Percentiles rank a stretch among this genome's conserved stretches.
Evolutionary conservation across 202 grass and related monocot genomes (phyloP).

Genomic region (Elaeis oleifera): DNA sequence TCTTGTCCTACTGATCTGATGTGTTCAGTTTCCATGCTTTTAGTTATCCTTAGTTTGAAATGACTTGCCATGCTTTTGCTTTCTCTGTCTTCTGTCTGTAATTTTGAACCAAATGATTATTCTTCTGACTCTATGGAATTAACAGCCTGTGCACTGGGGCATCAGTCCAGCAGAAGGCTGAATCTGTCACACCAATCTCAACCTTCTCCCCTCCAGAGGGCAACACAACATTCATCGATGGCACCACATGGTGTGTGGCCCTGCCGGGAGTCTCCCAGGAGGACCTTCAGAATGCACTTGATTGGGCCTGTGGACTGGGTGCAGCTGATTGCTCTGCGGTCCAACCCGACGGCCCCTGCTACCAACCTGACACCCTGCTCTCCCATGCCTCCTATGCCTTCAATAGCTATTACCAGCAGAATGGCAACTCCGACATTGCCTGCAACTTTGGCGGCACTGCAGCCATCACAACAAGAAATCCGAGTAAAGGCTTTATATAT

Average conservation of each 20-base stretch:
- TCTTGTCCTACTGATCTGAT: too few relatives aligned
- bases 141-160: slow-evolving; percentile 15
- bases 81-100: not conserved
- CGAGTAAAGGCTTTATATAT: slow-evolving; percentile 33
- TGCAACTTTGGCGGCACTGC: slow-evolving; percentile 90
- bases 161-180: slow-evolving; percentile 41
- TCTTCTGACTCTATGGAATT: not conserved
- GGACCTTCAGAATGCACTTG: slow-evolving; percentile 82
- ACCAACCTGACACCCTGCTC: slow-evolving; percentile 71
- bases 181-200: slow-evolving; percentile 42
- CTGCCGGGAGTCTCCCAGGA: slow-evolving; percentile 60
- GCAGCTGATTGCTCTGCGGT: slow-evolving; percentile 62
- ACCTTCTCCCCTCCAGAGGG: slow-evolving; percentile 63
- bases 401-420: slow-evolving; percentile 99
- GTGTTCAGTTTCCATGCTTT: too few relatives aligned
- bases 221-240: slow-evolving; percentile 79
- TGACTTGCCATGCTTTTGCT: not conserved
- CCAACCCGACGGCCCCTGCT: slow-evolving; percentile 54
- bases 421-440: slow-evolving; percentile 78
- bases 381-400: slow-evolving; percentile 85
- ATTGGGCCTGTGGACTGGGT: slow-evolving; percentile 85
- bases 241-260: slow-evolving; percentile 79
- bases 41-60: too few relatives aligned
- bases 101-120: not conserved
- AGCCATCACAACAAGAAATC: slow-evolving; percentile 53